These are phyloP conservation scores for Catharanthus roseus DNA, from an alignment of 257 asterid species.

Conservation along the genomic window DNA sequence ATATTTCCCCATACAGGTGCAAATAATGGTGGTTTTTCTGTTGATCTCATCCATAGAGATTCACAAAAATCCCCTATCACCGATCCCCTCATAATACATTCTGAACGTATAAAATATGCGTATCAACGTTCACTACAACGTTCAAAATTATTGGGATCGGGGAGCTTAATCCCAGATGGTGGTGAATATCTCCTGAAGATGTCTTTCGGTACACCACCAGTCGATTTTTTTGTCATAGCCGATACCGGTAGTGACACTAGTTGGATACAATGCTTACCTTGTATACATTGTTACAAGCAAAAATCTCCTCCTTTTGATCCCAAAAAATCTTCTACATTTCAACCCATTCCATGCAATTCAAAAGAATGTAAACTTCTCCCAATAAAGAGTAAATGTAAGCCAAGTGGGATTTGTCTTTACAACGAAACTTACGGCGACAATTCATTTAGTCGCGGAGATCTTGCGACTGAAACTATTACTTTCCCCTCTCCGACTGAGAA, in stretches of 20 bases:
- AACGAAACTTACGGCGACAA: conserved; percentile 25
- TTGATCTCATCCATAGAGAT: conserved; percentile 57
- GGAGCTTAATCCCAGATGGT: conserved; percentile 22
- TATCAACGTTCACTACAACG: conserved; percentile 41
- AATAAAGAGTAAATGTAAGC: too few species aligned
- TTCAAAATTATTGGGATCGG: conserved; percentile 9
- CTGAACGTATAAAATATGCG: conserved; percentile 17
- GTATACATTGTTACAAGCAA: conserved; percentile 36
- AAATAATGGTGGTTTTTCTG: conserved; percentile 29
- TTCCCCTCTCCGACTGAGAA: conserved; percentile 15
- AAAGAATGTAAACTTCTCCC: too few species aligned
- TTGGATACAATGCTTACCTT: conserved; percentile 64
- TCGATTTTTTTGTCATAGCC: conserved; percentile 38
- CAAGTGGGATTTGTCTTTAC: conserved; percentile 33
- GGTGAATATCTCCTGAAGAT: conserved; percentile 59
- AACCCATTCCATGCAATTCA: conserved; percentile 30
- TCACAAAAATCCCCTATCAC: conserved; percentile 37
- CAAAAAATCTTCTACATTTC: conserved; percentile 35
- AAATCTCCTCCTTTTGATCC: conserved; percentile 40
- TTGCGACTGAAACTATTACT: conserved; percentile 44
- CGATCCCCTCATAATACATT: conserved; percentile 20
- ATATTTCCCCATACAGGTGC: conserved; percentile 25
- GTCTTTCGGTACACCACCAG: conserved; percentile 50
- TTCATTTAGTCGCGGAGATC: conserved; percentile 33
- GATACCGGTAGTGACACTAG: conserved; percentile 58